Evolutionary conservation across 1,284 basidiomycete species (phyloP).

Genomic region (Coniferiporia sulphurascens): DNA sequence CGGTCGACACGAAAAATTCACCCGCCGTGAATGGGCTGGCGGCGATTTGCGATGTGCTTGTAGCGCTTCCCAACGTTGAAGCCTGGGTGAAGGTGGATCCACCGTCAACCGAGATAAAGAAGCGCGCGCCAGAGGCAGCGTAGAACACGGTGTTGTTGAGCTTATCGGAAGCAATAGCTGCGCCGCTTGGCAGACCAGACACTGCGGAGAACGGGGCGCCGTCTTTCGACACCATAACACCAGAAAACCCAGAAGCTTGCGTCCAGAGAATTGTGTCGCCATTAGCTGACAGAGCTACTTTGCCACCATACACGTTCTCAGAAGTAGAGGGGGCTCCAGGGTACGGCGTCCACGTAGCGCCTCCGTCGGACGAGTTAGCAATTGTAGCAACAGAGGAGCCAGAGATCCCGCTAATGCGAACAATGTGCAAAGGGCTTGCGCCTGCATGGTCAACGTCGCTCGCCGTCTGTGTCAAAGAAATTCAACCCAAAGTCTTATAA

Average conservation of each 20-base stretch:
- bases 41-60: slow-evolving; percentile 20
- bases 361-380: slow-evolving; percentile 23
- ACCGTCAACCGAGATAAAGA: slow-evolving; percentile 23
- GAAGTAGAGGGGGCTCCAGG: slow-evolving; percentile 19
- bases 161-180: slow-evolving; percentile 24
- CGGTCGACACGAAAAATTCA: slow-evolving; percentile 24
- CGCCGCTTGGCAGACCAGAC: slow-evolving; percentile 18
- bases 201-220: slow-evolving; percentile 23
- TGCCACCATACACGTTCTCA: slow-evolving; percentile 20
- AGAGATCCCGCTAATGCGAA: slow-evolving; percentile 20
- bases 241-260: slow-evolving; percentile 16
- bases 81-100: slow-evolving; percentile 22
- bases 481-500: neutral
- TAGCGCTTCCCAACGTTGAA: slow-evolving; percentile 20
- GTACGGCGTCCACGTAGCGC: slow-evolving; percentile 21
- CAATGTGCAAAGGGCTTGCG: slow-evolving; percentile 21
- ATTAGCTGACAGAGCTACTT: slow-evolving; percentile 23
- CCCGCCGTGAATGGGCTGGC: slow-evolving; percentile 22
- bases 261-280: slow-evolving; percentile 24
- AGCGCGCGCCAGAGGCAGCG: slow-evolving; percentile 21
- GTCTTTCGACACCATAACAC: slow-evolving; percentile 21
- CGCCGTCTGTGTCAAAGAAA: slow-evolving; percentile 4
- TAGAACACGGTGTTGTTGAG: slow-evolving; percentile 23
- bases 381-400: slow-evolving; percentile 19
- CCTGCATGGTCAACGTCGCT: slow-evolving; percentile 22